Percentiles rank a stretch among this genome's conserved stretches.
Conservation (phyloP, 164 flowering plant species). For the Vitis cinerea region DNA sequence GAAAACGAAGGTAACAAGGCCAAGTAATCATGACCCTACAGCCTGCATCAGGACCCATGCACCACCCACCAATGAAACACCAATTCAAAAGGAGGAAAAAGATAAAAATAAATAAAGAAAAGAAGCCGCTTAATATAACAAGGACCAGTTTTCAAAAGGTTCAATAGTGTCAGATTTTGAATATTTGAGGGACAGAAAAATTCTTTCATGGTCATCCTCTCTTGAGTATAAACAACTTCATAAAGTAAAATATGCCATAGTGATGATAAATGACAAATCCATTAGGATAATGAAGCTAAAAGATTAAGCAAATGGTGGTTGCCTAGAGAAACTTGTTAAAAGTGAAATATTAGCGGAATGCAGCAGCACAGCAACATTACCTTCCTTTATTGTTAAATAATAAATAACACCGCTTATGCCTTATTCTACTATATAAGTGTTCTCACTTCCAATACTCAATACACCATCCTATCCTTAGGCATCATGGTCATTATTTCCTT, state of each 20-base stretch:
- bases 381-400: not conserved
- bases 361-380: not conserved
- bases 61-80: not conserved
- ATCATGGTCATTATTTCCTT: too few relatives aligned
- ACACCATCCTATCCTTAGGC: not conserved
- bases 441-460: constrained; percentile 1
- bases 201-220: too few relatives aligned
- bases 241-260: too few relatives aligned
- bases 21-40: not conserved
- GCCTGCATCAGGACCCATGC: not conserved
- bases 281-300: too few relatives aligned
- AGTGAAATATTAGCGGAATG: not conserved
- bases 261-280: too few relatives aligned
- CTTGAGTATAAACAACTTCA: not conserved
- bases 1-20: not conserved
- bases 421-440: not conserved
- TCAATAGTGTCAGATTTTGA: too few relatives aligned
- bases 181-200: too few relatives aligned
- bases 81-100: not conserved
- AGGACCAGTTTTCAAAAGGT: too few relatives aligned
- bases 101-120: too few relatives aligned
- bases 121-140: too few relatives aligned
- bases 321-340: not conserved
- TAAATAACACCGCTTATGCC: not conserved
- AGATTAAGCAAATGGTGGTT: too few relatives aligned